Evolutionary conservation across 2,329 filamentous ascomycete genomes (phyloP), one percentile per base, ranked within the genome.

Genomic region (Blumeriella jaapii): DNA sequence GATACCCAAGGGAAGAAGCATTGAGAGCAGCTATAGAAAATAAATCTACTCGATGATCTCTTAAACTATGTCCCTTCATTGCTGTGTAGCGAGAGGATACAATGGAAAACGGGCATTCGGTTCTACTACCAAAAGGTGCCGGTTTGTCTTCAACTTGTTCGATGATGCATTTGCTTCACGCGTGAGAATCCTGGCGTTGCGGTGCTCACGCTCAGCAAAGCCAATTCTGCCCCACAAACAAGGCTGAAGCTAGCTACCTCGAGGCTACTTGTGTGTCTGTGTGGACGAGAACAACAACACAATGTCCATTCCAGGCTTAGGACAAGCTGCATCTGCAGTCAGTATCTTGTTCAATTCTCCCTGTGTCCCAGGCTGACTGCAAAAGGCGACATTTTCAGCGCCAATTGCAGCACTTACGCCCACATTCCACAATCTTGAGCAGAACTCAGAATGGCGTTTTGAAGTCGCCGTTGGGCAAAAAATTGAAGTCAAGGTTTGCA

Each of bases 361-460:
- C 18, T 10, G 22, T n/a, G n/a, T 6, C 4, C 36, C 28, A 19
- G 35, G 19, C 40, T 50, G 34, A 34, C 5, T 19, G 24, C 8
- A 19, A 11, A 15, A 54, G 48, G 38, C 47, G 34, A 33, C 52
- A 17, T 42, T 44, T 20, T 43, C 47, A 29, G 44, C 48, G 6
- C 46, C 53, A 26, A 35, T 40, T 25, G 54, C 52, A 23, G 50
- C 57, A 42, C 58, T 61, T 29, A 57, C 59, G 25, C 56, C 59
- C 17, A 57, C 57, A 22, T 57, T 67, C 32, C 63, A 71, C 40
- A 63, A 61, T 44, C 70, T 89, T 44, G 63, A 68, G 32, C 68
- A 74, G 36, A 73, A 71, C 46, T 78, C 73, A 51, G 82, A 89
- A 67, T 89, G 81, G 76, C 74, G 82, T 32, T 89, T 89, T 60